Percentiles rank a stretch among this genome's conserved stretches.
phyloP scores from a whole-genome alignment of 2,329 filamentous ascomycete genomes.

The Fusarium sp. region DNA sequence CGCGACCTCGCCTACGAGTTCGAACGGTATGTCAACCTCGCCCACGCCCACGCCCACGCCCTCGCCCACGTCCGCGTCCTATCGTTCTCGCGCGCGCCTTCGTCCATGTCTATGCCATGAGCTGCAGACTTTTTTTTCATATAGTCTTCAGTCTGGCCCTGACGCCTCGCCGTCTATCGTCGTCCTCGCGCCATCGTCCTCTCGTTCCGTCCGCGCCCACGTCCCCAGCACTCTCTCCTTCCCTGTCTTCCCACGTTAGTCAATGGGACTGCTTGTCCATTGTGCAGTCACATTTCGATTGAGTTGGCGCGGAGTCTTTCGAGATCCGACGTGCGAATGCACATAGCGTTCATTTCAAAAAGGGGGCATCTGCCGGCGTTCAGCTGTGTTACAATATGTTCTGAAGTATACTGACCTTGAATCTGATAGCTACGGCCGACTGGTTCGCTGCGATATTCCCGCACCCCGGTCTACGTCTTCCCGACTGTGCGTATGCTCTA shows the following conservation, averaged over 20 bases:
- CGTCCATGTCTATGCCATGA: conserved; percentile 37
- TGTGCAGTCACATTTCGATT: conserved; percentile 41
- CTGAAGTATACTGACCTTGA: conserved; percentile 60
- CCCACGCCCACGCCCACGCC: conserved; percentile 50
- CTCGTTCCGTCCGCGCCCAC: conserved; percentile 42
- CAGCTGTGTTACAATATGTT: conserved; percentile 21
- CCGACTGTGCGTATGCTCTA: conserved; percentile 79
- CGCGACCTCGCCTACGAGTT: conserved; percentile 99
- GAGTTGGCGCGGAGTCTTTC: conserved; percentile 38
- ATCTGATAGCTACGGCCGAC: conserved; percentile 83
- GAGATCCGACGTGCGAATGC: conserved; percentile 39
- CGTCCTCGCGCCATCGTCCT: conserved; percentile 43
- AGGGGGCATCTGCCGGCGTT: conserved; percentile 41
- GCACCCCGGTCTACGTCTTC: conserved; percentile 93
- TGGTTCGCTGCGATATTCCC: conserved; percentile 98
- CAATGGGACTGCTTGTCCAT: conserved; percentile 43
- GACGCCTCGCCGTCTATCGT: conserved; percentile 42
- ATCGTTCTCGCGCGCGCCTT: conserved; percentile 43
- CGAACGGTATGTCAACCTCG: conserved; percentile 93
- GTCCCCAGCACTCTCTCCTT: conserved; percentile 38
- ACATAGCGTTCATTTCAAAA: conserved; percentile 39
- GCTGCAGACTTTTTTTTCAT: conserved; percentile 30
- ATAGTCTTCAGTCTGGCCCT: conserved; percentile 40
- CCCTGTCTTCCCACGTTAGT: conserved; percentile 36
- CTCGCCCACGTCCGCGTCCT: conserved; percentile 52